Percentiles rank a stretch among this genome's conserved stretches.
These are phyloP conservation scores for Pyrus communis DNA, from an alignment of 306 rosid genomes.

Conservation along the genomic window DNA sequence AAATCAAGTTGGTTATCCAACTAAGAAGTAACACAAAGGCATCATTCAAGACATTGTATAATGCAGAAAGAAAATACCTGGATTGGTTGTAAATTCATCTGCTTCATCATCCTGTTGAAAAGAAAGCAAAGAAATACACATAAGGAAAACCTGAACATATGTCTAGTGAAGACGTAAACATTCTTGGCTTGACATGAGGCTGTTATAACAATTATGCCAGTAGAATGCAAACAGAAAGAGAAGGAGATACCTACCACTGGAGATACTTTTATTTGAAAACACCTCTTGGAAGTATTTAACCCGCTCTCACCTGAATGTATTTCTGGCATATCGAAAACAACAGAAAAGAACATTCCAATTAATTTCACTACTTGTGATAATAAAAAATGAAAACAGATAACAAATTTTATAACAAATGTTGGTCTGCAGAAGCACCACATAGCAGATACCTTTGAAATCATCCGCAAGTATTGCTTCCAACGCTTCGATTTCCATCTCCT, in stretches of 20 bases:
- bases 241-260: slow-evolving; percentile 51
- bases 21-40: slow-evolving; percentile 13
- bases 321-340: slow-evolving; percentile 37
- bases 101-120: slow-evolving; percentile 73
- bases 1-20: not conserved
- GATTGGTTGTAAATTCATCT: slow-evolving; percentile 42
- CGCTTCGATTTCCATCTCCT: slow-evolving; percentile 98
- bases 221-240: not conserved
- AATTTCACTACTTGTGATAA: not conserved
- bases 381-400: not conserved
- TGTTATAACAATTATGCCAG: not conserved
- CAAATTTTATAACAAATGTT: not conserved
- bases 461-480: slow-evolving; percentile 97
- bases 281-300: slow-evolving; percentile 59
- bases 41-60: slow-evolving; percentile 7
- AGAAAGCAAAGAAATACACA: slow-evolving; percentile 14
- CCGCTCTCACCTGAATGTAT: slow-evolving; percentile 97
- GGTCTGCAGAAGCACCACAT: not conserved
- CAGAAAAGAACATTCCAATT: slow-evolving; percentile 13
- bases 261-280: slow-evolving; percentile 66
- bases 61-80: slow-evolving; percentile 51
- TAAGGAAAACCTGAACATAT: slow-evolving; percentile 3
- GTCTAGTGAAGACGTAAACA: not conserved
- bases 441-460: slow-evolving; percentile 72
- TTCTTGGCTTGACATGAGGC: not conserved